These are phyloP conservation scores for Dactylonectria macrodidyma DNA, from an alignment of 2,329 filamentous ascomycete species.

Conservation along the genomic window DNA sequence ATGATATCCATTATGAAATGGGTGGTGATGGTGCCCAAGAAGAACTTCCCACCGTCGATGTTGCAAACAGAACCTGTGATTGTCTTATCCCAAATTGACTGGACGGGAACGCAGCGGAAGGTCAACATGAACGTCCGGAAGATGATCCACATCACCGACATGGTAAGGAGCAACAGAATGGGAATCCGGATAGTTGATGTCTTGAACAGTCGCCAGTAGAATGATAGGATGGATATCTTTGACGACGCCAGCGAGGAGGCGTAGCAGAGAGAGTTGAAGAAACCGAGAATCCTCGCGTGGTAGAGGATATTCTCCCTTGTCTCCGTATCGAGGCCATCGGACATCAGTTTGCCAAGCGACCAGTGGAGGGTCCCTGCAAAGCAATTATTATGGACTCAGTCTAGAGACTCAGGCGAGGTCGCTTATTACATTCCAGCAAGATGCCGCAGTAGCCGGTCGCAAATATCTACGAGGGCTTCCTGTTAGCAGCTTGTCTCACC, in stretches of 20 bases:
- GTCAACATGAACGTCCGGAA: slow-evolving; percentile 51
- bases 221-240: slow-evolving; percentile 49
- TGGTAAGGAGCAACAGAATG: slow-evolving; percentile 44
- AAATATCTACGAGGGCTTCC: slow-evolving; percentile 27
- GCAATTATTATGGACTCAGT: not conserved
- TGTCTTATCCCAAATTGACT: slow-evolving; percentile 51
- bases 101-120: slow-evolving; percentile 53
- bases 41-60: slow-evolving; percentile 50
- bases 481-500: not conserved
- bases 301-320: slow-evolving; percentile 31
- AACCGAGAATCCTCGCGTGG: slow-evolving; percentile 33
- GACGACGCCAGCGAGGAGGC: slow-evolving; percentile 45
- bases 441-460: slow-evolving; percentile 36
- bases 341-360: slow-evolving; percentile 39
- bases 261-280: slow-evolving; percentile 39
- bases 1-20: slow-evolving; percentile 52
- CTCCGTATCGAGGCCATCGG: slow-evolving; percentile 4
- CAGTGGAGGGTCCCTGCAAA: slow-evolving; percentile 37
- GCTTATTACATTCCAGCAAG: slow-evolving; percentile 38
- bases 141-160: slow-evolving; percentile 46
- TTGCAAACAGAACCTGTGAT: slow-evolving; percentile 47
- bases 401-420: not conserved
- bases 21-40: slow-evolving; percentile 49
- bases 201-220: slow-evolving; percentile 51
- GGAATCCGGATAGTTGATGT: slow-evolving; percentile 46